These are phyloP conservation scores for Nakaseomyces sp. DNA, from an alignment of 1,139 yeast species.

Conservation along the genomic window DNA sequence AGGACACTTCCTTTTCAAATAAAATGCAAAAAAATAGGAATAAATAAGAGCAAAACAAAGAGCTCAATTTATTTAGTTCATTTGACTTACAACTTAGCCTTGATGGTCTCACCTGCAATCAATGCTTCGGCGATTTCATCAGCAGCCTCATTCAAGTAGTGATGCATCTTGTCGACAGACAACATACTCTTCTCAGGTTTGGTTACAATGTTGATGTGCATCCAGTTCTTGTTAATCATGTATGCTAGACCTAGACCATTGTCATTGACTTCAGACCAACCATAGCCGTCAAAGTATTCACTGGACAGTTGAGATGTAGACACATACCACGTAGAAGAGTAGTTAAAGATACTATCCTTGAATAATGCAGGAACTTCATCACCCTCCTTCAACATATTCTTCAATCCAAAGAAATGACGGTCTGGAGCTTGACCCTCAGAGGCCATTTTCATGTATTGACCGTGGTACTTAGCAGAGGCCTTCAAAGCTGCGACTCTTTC, in stretches of 20 bases:
- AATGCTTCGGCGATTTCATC: slow-evolving; percentile 71
- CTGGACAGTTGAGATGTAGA: slow-evolving; percentile 88
- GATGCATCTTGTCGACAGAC: slow-evolving; percentile 57
- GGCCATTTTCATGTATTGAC: slow-evolving; percentile 65
- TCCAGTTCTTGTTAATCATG: slow-evolving; percentile 78
- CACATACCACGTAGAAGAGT: slow-evolving; percentile 77
- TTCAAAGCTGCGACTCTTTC: slow-evolving; percentile 65
- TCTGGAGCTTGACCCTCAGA: slow-evolving; percentile 86
- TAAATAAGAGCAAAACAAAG: too few relatives aligned
- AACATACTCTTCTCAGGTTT: slow-evolving; percentile 59
- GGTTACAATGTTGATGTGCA: slow-evolving; percentile 79
- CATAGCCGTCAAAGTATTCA: slow-evolving; percentile 85
- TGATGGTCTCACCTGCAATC: slow-evolving; percentile 12
- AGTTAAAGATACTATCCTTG: slow-evolving; percentile 64
- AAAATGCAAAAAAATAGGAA: too few relatives aligned
- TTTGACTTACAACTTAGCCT: slow-evolving; percentile 18
- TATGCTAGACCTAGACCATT: slow-evolving; percentile 92
- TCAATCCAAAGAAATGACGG: slow-evolving; percentile 86
- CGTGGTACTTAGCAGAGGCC: slow-evolving; percentile 68
- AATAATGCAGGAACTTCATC: slow-evolving; percentile 55
- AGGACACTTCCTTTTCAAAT: too few relatives aligned
- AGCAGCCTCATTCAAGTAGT: slow-evolving; percentile 69
- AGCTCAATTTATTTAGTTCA: too few relatives aligned
- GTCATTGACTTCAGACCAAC: slow-evolving; percentile 93
- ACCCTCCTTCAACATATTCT: slow-evolving; percentile 58